Evolutionary conservation across 345 rosid species (phyloP), one percentile per base, ranked within the genome.

Genomic region (Erysimum cheiranthoides): DNA sequence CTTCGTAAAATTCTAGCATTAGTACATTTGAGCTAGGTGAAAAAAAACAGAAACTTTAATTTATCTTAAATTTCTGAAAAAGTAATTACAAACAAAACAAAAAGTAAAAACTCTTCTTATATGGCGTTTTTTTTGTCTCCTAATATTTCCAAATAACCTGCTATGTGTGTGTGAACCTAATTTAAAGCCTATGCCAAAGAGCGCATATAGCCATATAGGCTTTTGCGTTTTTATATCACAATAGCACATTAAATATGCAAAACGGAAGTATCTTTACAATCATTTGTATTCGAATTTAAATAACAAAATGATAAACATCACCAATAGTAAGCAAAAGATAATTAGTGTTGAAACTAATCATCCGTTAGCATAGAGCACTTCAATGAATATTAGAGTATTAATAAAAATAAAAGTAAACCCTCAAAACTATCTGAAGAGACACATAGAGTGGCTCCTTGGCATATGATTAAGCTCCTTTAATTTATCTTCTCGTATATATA

Each of bases 361-460:
- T 77, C 66, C 62, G 36, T 50, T 71, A 38, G 64, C 57, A n/a
- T 51, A 38, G 53, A 71, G 68, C 80, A 71, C 76, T 77, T 65
- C 49, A 21, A 57, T 14, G 21, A 62, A 63, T 54, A 28, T 38
- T 52, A 61, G 27, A 71, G 38, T 70, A 64, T 18, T 39, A 35
- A 43, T 36, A 28, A 35, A 38, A 34, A 36, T 25, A 42, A 68
- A 68, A 49, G 38, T 10, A 28, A 53, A 11, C 39, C 66, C 73
- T 56, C 71, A 68, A 65, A 77, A 65, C 73, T 17, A 71, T 36
- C n/a, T 65, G 73, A 77, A 77, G 77, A 77, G 80, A 59, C 80
- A 71, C 80, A 65, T 46, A 38, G 46, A 71, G 59, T 71, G 77
- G 73, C 80, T 77, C 80, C 80, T 65, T 65, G 25, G 62, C 62